A percentile compares a stretch with the other conserved stretches of the same genome.
Conservation (phyloP, 129 eudicot species). For the Ambrosia trifida region DNA sequence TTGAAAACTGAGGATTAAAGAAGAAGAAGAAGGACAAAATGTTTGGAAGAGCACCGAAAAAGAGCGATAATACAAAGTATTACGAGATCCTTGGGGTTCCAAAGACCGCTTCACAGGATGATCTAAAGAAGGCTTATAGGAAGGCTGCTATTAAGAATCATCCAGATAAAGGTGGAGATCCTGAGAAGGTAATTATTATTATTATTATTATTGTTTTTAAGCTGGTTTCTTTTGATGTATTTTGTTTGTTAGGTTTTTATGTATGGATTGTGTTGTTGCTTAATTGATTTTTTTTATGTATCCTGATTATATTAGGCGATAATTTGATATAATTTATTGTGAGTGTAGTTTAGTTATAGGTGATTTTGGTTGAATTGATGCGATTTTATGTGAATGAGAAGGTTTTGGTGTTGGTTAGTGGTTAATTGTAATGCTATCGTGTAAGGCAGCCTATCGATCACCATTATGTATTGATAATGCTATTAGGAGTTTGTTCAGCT, state of each 20-base stretch:
- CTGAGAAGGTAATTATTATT: conserved; percentile 58
- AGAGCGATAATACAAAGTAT: conserved; percentile 74
- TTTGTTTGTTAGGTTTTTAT: not conserved
- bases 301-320: not conserved
- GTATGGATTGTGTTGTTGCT: not conserved
- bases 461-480: not conserved
- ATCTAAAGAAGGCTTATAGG: conserved; percentile 76
- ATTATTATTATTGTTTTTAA: not conserved
- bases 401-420: not conserved
- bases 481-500: not conserved
- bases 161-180: conserved; percentile 82
- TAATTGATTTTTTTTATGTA: not conserved
- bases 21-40: conserved; percentile 27
- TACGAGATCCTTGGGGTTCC: conserved; percentile 79
- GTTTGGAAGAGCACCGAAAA: conserved; percentile 82
- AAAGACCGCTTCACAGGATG: conserved; percentile 64
- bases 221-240: not conserved
- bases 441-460: not conserved
- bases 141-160: conserved; percentile 83
- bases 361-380: not conserved
- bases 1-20: conserved; percentile 11
- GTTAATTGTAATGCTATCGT: not conserved
- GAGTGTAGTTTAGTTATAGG: not conserved
- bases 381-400: not conserved
- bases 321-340: not conserved